Conservation (phyloP, 306 rosid genomes). For the Chamaecrista fasciculata region DNA sequence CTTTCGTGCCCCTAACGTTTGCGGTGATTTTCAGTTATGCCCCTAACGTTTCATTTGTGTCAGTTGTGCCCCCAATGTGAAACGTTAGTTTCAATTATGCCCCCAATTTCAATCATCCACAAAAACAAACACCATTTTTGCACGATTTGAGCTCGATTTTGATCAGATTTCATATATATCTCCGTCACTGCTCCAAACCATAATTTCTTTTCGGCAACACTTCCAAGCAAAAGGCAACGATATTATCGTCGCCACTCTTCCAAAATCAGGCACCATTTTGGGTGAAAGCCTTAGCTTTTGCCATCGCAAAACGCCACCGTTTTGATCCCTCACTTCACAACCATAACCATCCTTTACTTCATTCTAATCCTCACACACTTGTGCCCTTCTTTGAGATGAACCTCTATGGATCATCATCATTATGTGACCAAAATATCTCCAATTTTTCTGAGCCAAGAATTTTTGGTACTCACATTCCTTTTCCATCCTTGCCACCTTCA, state of each 20-base stretch:
- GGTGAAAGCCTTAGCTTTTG: constrained; percentile 44
- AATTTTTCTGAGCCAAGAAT: constrained; percentile 38
- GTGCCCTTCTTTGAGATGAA: constrained; percentile 36
- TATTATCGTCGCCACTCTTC: not conserved
- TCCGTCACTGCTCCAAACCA: constrained; percentile 34
- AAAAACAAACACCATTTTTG: too few species aligned
- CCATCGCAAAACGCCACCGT: constrained; percentile 25
- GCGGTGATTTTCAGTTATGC: too few species aligned
- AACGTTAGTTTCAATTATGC: too few species aligned
- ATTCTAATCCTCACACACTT: too few species aligned
- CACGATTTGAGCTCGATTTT: too few species aligned
- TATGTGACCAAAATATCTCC: constrained; percentile 36
- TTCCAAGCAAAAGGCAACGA: constrained; percentile 21
- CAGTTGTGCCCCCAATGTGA: too few species aligned
- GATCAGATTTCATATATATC: too few species aligned
- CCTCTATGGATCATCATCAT: constrained; percentile 19
- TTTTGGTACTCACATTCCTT: constrained; percentile 53
- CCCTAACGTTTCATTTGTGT: too few species aligned
- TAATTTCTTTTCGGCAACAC: constrained; percentile 1
- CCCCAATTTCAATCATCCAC: too few species aligned
- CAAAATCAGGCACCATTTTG: constrained; percentile 34
- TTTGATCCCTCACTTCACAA: not conserved
- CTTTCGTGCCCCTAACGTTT: too few species aligned
- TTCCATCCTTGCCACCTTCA: constrained; percentile 34
- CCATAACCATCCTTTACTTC: constrained; percentile 31